These are phyloP conservation scores for Metarhizium robertsii DNA, from an alignment of 2,329 filamentous ascomycete genomes.

Conservation along the genomic window DNA sequence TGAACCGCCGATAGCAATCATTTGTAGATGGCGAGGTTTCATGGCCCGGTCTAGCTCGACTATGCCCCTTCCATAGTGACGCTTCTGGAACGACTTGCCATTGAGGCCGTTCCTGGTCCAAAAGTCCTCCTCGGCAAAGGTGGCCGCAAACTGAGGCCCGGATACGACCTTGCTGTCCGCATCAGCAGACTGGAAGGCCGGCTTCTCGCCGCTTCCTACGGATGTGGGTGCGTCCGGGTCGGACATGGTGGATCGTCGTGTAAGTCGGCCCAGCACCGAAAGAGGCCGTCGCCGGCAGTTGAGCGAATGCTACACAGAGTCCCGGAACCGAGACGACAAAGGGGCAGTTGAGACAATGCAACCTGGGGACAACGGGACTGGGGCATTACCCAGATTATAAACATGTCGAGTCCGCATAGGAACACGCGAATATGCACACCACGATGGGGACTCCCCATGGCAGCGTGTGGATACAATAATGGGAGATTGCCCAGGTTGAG, in stretches of 20 bases:
- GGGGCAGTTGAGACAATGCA: background rate
- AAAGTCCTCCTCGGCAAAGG: constrained; percentile 19
- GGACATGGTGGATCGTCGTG: constrained; percentile 1
- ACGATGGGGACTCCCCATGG: background rate
- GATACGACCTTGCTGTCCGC: constrained; percentile 5
- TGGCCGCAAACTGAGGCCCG: constrained; percentile 6
- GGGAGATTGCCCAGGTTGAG: background rate
- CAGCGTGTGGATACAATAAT: background rate
- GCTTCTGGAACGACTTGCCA: constrained; percentile 23
- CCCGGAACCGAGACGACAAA: background rate
- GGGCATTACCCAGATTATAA: background rate
- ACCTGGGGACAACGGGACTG: background rate
- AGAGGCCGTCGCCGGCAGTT: background rate
- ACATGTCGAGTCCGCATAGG: background rate
- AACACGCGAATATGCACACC: background rate
- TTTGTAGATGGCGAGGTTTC: constrained; percentile 50
- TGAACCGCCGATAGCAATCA: constrained; percentile 53
- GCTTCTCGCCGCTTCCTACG: constrained; percentile 5
- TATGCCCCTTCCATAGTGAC: constrained; percentile 19
- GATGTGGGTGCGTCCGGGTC: background rate
- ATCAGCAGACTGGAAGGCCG: background rate
- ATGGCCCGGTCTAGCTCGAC: constrained; percentile 36
- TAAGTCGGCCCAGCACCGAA: background rate
- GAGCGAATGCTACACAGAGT: background rate
- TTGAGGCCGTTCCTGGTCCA: constrained; percentile 27